Evolutionary conservation across 768 basidiomycete genomes (phyloP), one percentile per base, ranked within the genome.

Genomic region (Calocybe gangraenosa): DNA sequence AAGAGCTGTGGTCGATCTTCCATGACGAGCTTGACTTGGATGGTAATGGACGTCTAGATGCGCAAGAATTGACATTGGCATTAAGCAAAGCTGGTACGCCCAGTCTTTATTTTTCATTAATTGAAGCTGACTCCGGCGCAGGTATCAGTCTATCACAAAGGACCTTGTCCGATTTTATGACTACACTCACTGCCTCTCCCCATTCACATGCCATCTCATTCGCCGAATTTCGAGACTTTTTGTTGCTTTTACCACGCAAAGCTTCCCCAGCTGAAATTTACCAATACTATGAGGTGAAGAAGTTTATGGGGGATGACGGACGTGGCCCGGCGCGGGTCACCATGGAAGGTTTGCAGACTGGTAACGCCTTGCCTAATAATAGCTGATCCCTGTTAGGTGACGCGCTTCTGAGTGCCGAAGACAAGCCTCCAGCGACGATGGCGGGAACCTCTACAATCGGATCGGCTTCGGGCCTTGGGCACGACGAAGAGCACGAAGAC

Each of bases 1-100:
- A 21, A 91, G 92, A 95, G 64, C 72, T 96, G 17, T 96, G 94
- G 94, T 72, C 79, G 40, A 82, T 93, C 44, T 96, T 96, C 65
- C 89, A 90, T 52, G 75, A 92, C 58, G 87, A 93, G 56, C 76
- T 96, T 39, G 94, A 95, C 67, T 70, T 92, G 49, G 92, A 96
- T 58, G 78, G 87, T 20, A 90, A 96, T 64, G 92, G 91, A 7
- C 79, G 77, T 45, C 63, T 96, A 22, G 91, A 93, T 57, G 69
- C 76, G 20, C 54, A 61, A 21, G 71, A 74, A 48, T 62, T 73
- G 23, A 54, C 61, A 25, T 48, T 58, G 20, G 70, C 71, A 20
- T 66, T 95, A 36, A 64, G 68, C 41, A 81, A 84, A 62, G 84
- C 88, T 58, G 89, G 92, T 89, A 51, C 51, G 67, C 35, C 53